Evolutionary conservation across 768 basidiomycete species (phyloP).

Genomic region (Russula lepida): DNA sequence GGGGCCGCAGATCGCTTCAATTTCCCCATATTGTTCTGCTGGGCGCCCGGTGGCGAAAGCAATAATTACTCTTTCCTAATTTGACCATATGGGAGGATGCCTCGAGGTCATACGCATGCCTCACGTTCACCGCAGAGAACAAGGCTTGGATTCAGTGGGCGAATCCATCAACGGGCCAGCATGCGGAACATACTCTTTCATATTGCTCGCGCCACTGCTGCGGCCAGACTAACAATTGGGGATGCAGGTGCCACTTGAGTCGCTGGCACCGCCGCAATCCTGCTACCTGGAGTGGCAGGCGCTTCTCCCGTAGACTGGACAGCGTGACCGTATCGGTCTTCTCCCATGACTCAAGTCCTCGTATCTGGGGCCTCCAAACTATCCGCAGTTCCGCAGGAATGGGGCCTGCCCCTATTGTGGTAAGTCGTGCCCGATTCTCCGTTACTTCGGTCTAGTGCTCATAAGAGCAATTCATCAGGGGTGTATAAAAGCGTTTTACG

Average conservation of each 20-base stretch:
- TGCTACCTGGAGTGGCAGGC: neutral
- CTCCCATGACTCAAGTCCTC: neutral
- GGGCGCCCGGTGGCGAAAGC: neutral
- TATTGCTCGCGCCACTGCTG: neutral
- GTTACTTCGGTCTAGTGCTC: neutral
- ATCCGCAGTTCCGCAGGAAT: neutral
- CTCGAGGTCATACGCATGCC: neutral
- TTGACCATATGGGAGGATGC: neutral
- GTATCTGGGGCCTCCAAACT: neutral
- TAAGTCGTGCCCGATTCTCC: neutral
- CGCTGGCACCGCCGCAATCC: neutral
- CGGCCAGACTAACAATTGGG: neutral
- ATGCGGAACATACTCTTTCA: neutral
- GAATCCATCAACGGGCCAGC: neutral
- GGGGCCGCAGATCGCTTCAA: neutral
- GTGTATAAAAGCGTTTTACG: neutral
- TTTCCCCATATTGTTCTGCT: neutral
- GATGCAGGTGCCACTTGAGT: neutral
- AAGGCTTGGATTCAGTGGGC: neutral
- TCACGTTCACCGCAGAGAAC: neutral
- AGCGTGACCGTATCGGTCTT: constrained; percentile 1
- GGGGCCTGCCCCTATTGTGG: neutral
- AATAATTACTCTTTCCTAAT: neutral
- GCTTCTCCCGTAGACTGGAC: neutral
- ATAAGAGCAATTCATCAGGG: neutral